Percentiles rank a stretch among this genome's conserved stretches.
Conservation (phyloP, 352 stramenopile species). For the Saprolegnia parasitica region DNA sequence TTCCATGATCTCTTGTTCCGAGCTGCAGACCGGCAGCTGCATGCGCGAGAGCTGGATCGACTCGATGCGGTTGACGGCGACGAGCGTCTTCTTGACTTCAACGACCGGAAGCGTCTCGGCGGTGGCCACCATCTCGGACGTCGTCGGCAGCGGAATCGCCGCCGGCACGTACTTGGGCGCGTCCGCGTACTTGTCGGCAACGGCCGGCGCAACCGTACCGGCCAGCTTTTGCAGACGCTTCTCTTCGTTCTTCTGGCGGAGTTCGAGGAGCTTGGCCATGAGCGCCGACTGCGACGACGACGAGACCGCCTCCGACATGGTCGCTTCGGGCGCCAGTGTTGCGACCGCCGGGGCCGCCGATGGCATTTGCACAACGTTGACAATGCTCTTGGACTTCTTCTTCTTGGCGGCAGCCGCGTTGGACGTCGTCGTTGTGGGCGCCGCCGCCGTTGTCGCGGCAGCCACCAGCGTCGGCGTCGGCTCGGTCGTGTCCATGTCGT, state of each 20-base stretch:
- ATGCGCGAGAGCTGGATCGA: constrained; percentile 89
- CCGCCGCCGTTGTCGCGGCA: neutral
- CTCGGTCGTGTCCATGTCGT: constrained; percentile 30
- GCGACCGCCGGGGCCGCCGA: neutral
- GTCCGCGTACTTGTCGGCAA: constrained; percentile 33
- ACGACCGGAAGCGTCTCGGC: constrained; percentile 44
- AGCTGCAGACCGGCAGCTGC: constrained; percentile 95
- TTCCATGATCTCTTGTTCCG: constrained; percentile 99
- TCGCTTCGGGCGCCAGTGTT: neutral
- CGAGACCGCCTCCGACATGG: constrained; percentile 19
- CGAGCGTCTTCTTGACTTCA: constrained; percentile 64
- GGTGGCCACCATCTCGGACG: constrained; percentile 49
- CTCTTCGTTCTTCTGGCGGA: constrained; percentile 78
- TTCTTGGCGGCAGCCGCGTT: constrained; percentile 16
- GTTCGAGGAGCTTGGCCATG: constrained; percentile 57
- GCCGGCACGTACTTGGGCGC: constrained; percentile 56
- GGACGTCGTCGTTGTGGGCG: neutral
- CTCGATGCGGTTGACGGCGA: constrained; percentile 67
- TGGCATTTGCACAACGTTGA: constrained; percentile 7
- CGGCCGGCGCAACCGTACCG: constrained; percentile 9
- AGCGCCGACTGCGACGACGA: constrained; percentile 59
- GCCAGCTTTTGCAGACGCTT: constrained; percentile 42
- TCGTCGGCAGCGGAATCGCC: constrained; percentile 64
- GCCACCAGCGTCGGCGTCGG: constrained; percentile 27
- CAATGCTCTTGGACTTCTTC: constrained; percentile 29